phyloP scores from a whole-genome alignment of 768 basidiomycete genomes.

The Phlegmacium glaucopus region DNA sequence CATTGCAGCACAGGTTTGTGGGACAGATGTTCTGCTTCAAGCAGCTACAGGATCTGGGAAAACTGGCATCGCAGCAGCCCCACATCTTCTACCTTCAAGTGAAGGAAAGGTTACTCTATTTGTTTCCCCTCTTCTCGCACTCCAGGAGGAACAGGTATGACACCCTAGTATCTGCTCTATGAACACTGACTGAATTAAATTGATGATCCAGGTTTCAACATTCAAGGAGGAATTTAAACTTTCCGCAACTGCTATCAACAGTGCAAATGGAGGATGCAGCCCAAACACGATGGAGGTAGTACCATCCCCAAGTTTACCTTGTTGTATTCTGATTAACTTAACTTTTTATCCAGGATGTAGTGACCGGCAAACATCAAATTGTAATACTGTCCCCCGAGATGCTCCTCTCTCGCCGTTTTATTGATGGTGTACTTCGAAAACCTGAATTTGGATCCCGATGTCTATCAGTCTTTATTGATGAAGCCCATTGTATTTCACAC shows the following conservation, averaged over 20 bases:
- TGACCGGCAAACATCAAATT: conserved; percentile 22
- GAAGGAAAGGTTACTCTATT: conserved; percentile 31
- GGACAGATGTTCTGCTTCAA: conserved; percentile 31
- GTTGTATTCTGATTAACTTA: too few species aligned
- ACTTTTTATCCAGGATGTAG: conserved; percentile 14
- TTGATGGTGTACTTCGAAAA: conserved; percentile 22
- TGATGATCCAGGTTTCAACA: conserved; percentile 21
- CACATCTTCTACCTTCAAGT: conserved; percentile 23
- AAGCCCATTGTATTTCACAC: conserved; percentile 34
- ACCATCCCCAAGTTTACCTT: neutral
- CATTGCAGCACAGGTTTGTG: neutral
- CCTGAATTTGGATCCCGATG: conserved; percentile 16
- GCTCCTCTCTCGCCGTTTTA: conserved; percentile 24
- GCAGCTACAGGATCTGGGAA: conserved; percentile 37
- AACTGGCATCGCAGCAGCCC: conserved; percentile 37
- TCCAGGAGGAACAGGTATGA: conserved; percentile 27
- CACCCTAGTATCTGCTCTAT: neutral
- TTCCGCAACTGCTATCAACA: conserved; percentile 28
- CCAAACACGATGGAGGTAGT: conserved; percentile 19
- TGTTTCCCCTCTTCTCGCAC: conserved; percentile 34
- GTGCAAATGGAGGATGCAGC: conserved; percentile 22
- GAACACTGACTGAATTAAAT: neutral
- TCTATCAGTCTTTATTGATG: conserved; percentile 29
- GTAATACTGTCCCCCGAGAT: conserved; percentile 34
- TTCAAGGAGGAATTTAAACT: conserved; percentile 28